Conservation (phyloP, 2,329 filamentous ascomycete genomes). For the Colletotrichum gloeosporioides region DNA sequence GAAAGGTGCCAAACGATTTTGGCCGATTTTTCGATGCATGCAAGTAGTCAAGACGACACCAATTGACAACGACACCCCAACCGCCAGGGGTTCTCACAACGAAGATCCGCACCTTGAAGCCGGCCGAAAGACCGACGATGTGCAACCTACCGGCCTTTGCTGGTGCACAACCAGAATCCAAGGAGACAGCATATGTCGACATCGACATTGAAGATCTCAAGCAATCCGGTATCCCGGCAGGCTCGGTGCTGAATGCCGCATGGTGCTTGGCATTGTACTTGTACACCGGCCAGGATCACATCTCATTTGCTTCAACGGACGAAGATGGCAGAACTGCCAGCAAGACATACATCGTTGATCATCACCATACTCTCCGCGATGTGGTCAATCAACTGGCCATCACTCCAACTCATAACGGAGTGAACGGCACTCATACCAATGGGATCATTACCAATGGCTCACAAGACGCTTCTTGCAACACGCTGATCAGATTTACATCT, state of each 20-base stretch:
- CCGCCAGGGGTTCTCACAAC: not conserved
- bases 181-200: not conserved
- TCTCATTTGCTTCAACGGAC: not conserved
- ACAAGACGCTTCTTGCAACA: not conserved
- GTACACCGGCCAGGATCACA: not conserved
- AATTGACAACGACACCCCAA: not conserved
- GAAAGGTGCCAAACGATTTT: not conserved
- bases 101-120: not conserved
- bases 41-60: not conserved
- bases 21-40: not conserved
- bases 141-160: not conserved
- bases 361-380: not conserved
- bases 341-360: not conserved
- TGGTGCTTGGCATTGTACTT: not conserved
- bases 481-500: not conserved
- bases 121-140: not conserved
- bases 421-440: not conserved
- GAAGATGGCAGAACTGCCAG: not conserved
- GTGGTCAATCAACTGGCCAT: not conserved
- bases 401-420: not conserved
- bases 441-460: not conserved
- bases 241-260: not conserved
- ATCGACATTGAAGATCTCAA: not conserved
- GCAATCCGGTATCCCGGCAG: not conserved
- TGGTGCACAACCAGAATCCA: not conserved